Evolutionary conservation across 495 filamentous ascomycete species (phyloP).

Genomic region (Daldinia concentrica): DNA sequence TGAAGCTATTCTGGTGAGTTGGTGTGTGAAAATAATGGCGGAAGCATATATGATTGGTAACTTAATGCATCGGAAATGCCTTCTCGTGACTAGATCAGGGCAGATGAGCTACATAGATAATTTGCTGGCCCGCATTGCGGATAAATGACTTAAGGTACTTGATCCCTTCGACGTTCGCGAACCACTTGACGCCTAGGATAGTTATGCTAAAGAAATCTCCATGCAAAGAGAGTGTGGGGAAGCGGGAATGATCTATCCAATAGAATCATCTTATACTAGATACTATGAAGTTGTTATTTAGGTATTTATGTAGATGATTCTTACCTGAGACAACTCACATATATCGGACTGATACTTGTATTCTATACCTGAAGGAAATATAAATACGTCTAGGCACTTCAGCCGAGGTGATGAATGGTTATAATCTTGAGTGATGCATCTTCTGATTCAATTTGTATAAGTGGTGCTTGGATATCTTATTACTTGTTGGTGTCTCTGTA

Average conservation of each 20-base stretch:
- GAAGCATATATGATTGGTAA: constrained; percentile 8
- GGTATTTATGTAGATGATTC: background rate
- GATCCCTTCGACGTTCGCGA: background rate
- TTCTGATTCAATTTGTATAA: background rate
- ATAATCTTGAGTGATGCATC: background rate
- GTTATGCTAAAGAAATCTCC: background rate
- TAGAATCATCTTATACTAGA: background rate
- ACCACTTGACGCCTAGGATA: background rate
- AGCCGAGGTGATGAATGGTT: background rate
- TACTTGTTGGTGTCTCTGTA: background rate
- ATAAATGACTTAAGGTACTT: constrained; percentile 11
- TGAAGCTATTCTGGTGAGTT: too few relatives aligned
- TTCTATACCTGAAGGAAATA: background rate
- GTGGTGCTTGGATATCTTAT: background rate
- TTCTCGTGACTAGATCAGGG: background rate
- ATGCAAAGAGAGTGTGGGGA: background rate
- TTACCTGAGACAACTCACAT: background rate
- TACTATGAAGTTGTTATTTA: background rate
- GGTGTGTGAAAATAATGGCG: constrained; percentile 14
- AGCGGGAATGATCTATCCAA: background rate
- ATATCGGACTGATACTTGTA: too few relatives aligned
- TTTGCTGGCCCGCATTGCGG: background rate
- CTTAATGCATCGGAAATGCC: background rate
- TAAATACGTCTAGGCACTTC: background rate
- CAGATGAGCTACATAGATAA: background rate